These are phyloP conservation scores for Tolypocladium inflatum DNA, from an alignment of 2,329 filamentous ascomycete species.

Conservation along the genomic window DNA sequence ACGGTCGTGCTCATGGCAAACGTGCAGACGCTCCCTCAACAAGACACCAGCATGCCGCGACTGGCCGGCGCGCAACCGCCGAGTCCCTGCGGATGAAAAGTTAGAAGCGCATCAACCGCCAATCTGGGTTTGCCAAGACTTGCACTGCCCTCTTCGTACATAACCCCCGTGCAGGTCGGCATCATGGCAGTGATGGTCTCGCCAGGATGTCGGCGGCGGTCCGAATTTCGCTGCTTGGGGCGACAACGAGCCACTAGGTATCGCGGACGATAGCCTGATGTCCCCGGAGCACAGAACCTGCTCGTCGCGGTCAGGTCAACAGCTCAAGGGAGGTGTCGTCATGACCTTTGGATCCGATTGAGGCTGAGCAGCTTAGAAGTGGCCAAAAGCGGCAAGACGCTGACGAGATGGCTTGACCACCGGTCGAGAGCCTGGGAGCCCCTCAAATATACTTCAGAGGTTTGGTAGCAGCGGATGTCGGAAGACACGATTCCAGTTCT, in stretches of 20 bases:
- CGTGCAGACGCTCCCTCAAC: not conserved
- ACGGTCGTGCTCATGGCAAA: no score
- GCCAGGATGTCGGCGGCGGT: not conserved
- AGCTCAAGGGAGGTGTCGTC: not conserved
- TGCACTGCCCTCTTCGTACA: conserved; percentile 3
- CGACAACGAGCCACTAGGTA: not conserved
- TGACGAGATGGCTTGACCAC: not conserved
- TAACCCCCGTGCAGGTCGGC: not conserved
- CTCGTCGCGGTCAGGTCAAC: not conserved
- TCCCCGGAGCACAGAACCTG: not conserved
- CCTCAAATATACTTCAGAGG: no score
- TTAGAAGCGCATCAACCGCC: not conserved
- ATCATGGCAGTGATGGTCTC: not conserved
- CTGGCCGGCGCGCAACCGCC: not conserved
- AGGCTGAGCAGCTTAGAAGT: conserved; percentile 10
- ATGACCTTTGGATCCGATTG: conserved; percentile 6
- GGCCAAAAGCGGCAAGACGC: conserved; percentile 7
- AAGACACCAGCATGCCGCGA: not conserved
- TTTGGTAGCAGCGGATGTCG: not conserved
- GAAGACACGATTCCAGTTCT: not conserved
- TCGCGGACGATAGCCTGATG: not conserved
- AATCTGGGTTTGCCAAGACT: conserved; percentile 1
- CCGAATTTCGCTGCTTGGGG: not conserved
- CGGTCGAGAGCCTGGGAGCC: no score
- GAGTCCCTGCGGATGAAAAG: not conserved